These are phyloP conservation scores for Dioscorea dumetorum DNA, from an alignment of 106 monocot genomes.

Conservation along the genomic window DNA sequence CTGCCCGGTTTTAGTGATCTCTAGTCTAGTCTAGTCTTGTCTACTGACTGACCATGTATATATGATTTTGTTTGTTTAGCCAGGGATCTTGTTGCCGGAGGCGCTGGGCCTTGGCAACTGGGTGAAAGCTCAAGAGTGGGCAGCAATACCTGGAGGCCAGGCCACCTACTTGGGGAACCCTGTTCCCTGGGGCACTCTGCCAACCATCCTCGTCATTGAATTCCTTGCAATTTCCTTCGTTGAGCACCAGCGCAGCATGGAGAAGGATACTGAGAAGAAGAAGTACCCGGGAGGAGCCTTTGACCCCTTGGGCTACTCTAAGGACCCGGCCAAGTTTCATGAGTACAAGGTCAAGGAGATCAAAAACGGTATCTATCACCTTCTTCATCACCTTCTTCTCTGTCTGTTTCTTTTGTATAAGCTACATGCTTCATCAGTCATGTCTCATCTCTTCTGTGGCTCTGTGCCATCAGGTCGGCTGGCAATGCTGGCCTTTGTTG, in stretches of 20 bases:
- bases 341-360: conserved; percentile 97
- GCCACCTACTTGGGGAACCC: conserved; percentile 93
- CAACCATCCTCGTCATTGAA: conserved; percentile 78
- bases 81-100: conserved; percentile 81
- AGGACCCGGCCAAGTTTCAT: conserved; percentile 76
- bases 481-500: conserved; percentile 80
- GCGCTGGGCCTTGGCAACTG: conserved; percentile 91
- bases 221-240: conserved; percentile 85
- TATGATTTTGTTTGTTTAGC: conserved; percentile 23
- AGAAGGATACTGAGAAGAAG: conserved; percentile 96
- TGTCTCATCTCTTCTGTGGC: no score
- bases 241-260: conserved; percentile 97
- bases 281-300: conserved; percentile 97
- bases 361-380: conserved; percentile 94
- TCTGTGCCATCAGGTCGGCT: conserved; percentile 47
- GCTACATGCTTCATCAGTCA: no score
- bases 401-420: no score
- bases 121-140: conserved; percentile 98
- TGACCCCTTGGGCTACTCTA: conserved; percentile 90
- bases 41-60: background rate
- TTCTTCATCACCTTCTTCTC: no score
- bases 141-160: conserved; percentile 74
- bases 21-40: no score
- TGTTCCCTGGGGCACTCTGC: conserved; percentile 90
- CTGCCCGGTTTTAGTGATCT: no score